Percentiles rank a stretch among this genome's conserved stretches.
phyloP scores from a whole-genome alignment of 2,329 filamentous ascomycete species.

The Emericellopsis cladophorae region DNA sequence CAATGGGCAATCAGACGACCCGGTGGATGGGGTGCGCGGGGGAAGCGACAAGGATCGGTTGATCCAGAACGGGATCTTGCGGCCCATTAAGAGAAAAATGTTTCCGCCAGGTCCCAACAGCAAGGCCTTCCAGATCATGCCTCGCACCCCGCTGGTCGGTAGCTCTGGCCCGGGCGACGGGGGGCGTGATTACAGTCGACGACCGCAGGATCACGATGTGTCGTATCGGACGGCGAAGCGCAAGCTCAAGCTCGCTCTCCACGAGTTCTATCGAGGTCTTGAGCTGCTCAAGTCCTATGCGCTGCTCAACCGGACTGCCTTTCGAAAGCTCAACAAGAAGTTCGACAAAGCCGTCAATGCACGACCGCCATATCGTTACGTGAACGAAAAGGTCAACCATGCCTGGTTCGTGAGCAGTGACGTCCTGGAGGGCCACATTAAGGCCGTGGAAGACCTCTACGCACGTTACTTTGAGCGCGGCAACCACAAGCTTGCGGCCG shows the following conservation, averaged over 20 bases:
- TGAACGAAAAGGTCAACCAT: slow-evolving; percentile 83
- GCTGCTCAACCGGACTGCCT: slow-evolving; percentile 80
- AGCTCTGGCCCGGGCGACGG: slow-evolving; percentile 15
- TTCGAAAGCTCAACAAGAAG: slow-evolving; percentile 97
- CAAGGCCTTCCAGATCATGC: slow-evolving; percentile 43
- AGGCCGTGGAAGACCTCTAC: slow-evolving; percentile 79
- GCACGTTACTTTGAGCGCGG: slow-evolving; percentile 88
- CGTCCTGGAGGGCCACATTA: slow-evolving; percentile 67
- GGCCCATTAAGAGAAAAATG: slow-evolving; percentile 40
- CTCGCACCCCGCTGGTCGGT: slow-evolving; percentile 30
- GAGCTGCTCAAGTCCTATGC: slow-evolving; percentile 89
- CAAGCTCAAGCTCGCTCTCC: slow-evolving; percentile 80
- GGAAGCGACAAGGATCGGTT: neutral
- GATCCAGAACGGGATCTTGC: slow-evolving; percentile 26
- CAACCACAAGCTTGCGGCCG: slow-evolving; percentile 81
- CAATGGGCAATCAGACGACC: neutral
- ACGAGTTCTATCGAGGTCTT: slow-evolving; percentile 86
- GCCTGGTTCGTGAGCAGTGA: slow-evolving; percentile 89
- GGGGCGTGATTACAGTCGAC: slow-evolving; percentile 37
- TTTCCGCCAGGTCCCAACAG: slow-evolving; percentile 48
- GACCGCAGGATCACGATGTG: slow-evolving; percentile 40
- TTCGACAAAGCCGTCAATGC: slow-evolving; percentile 86
- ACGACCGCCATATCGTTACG: slow-evolving; percentile 64
- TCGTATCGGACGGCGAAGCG: slow-evolving; percentile 80
- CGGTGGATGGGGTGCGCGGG: neutral